These are phyloP conservation scores for Galerina marginata DNA, from an alignment of 768 basidiomycete species.

Conservation along the genomic window DNA sequence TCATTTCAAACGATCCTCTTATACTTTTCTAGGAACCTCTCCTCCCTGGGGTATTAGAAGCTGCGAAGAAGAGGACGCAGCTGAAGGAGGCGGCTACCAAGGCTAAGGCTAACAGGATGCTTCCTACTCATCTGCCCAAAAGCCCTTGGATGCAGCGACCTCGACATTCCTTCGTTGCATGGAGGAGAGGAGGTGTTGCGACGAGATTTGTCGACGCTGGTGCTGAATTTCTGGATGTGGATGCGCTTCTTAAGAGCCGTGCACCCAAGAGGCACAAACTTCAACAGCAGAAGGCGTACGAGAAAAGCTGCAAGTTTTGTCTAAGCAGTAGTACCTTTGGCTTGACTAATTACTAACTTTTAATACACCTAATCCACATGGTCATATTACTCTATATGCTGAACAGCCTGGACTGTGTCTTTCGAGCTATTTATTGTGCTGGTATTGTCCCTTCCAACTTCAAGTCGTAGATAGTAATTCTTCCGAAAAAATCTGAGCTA, in stretches of 20 bases:
- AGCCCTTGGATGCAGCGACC: constrained; percentile 43
- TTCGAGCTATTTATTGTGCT: not conserved
- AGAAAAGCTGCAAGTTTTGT: constrained; percentile 22
- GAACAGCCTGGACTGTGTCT: not conserved
- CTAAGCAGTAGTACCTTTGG: too few relatives aligned
- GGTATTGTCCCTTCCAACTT: constrained; percentile 40
- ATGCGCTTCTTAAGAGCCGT: constrained; percentile 55
- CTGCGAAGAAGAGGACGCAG: constrained; percentile 44
- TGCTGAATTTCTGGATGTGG: constrained; percentile 65
- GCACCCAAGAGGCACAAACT: constrained; percentile 54
- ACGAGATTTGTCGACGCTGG: constrained; percentile 80
- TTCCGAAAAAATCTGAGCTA: constrained; percentile 87
- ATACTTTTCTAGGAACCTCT: constrained; percentile 57
- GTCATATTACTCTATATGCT: not conserved
- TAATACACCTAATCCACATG: not conserved
- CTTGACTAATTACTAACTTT: constrained; percentile 2
- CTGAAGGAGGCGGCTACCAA: constrained; percentile 37
- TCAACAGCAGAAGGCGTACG: constrained; percentile 30
- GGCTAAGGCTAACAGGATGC: constrained; percentile 42
- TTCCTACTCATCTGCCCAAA: constrained; percentile 45
- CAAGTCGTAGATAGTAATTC: constrained; percentile 77
- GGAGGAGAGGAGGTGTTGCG: constrained; percentile 52
- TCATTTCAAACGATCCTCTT: constrained; percentile 5
- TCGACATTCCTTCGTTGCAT: constrained; percentile 41
- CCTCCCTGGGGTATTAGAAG: constrained; percentile 60